phyloP scores from a whole-genome alignment of 768 basidiomycete species.

The Gloeostereum incarnatum region DNA sequence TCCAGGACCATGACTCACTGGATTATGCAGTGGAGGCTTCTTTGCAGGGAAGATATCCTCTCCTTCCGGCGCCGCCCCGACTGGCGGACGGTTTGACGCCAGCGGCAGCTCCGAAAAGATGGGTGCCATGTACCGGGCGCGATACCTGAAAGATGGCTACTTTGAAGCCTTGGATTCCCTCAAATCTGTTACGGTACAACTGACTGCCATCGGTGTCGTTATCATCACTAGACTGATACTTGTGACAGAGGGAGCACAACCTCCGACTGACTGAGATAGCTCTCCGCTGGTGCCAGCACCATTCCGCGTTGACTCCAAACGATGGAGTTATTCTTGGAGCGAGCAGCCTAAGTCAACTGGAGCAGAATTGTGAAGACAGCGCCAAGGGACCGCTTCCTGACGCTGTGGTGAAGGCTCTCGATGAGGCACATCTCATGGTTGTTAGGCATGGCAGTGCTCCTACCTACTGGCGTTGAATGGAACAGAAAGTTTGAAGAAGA shows the following conservation, averaged over 20 bases:
- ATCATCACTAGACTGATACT: neutral
- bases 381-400: constrained; percentile 47
- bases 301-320: constrained; percentile 25
- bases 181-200: constrained; percentile 28
- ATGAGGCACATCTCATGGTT: constrained; percentile 37
- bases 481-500: neutral
- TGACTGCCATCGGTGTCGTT: neutral
- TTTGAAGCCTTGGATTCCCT: constrained; percentile 32
- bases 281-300: constrained; percentile 43
- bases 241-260: constrained; percentile 25
- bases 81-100: constrained; percentile 33
- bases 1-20: constrained; percentile 4
- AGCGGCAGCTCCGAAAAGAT: constrained; percentile 15
- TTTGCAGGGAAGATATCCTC: constrained; percentile 36
- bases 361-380: constrained; percentile 32
- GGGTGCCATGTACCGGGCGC: constrained; percentile 35
- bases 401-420: constrained; percentile 38
- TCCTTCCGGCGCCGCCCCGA: constrained; percentile 18
- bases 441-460: constrained; percentile 21
- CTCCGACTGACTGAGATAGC: constrained; percentile 40
- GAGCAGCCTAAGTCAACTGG: constrained; percentile 31
- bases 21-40: constrained; percentile 26
- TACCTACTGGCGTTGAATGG: constrained; percentile 24
- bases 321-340: constrained; percentile 45
- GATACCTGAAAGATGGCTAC: constrained; percentile 33